These are phyloP conservation scores for Exophiala sideris DNA, from an alignment of 2,329 filamentous ascomycete species.

Conservation along the genomic window DNA sequence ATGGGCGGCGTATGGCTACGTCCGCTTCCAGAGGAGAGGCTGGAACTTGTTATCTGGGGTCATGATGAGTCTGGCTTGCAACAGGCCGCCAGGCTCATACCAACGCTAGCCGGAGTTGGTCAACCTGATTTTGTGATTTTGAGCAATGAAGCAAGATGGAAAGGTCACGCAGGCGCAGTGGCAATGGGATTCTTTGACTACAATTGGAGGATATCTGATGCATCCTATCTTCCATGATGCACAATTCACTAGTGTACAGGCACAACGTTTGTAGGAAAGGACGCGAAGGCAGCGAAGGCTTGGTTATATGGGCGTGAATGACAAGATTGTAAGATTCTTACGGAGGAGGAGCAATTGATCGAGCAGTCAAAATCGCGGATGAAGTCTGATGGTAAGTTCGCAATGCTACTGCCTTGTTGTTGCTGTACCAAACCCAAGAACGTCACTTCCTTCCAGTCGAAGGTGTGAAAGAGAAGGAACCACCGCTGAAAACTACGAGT, in stretches of 20 bases:
- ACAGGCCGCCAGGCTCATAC: conserved; percentile 52
- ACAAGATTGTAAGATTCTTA: no score
- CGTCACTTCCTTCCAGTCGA: not conserved
- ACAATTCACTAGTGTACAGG: no score
- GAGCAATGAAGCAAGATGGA: conserved; percentile 46
- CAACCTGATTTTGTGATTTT: conserved; percentile 57
- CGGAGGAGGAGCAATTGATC: no score
- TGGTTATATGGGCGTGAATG: no score
- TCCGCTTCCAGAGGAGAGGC: conserved; percentile 44
- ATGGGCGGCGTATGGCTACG: conserved; percentile 53
- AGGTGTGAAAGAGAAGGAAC: not conserved
- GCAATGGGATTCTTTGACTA: conserved; percentile 57
- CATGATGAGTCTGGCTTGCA: conserved; percentile 45
- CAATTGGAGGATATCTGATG: conserved; percentile 50
- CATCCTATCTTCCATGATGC: conserved; percentile 41
- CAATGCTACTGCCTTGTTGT: not conserved
- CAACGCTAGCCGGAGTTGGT: conserved; percentile 55
- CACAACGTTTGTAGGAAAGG: not conserved
- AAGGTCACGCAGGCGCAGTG: conserved; percentile 50
- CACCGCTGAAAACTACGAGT: not conserved
- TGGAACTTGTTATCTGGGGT: conserved; percentile 59
- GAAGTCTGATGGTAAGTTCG: not conserved
- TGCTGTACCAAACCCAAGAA: not conserved
- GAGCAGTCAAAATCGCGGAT: no score
- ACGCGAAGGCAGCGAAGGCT: not conserved